Evolutionary conservation across 441 rosid genomes (phyloP).

Genomic region (Brassica hybrid): DNA sequence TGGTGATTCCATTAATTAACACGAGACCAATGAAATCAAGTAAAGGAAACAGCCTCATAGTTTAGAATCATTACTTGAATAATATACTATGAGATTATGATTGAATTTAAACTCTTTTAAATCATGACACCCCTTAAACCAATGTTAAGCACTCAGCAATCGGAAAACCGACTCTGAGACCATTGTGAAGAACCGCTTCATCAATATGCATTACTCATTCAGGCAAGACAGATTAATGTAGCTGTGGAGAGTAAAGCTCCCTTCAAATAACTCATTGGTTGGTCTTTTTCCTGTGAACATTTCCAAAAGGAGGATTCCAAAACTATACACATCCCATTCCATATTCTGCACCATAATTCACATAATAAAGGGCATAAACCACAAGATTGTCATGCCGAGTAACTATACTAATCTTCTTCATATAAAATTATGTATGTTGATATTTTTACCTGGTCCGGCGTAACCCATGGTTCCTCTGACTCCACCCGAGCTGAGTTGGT

Average conservation of each 20-base stretch:
- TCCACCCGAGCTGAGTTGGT: conserved; percentile 20
- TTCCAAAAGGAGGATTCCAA: neutral
- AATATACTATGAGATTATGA: too few relatives aligned
- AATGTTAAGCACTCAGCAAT: conserved; percentile 20
- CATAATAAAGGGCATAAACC: neutral
- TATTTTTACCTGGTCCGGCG: conserved; percentile 30
- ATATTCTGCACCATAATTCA: conserved; percentile 33
- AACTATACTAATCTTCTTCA: neutral
- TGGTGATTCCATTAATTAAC: too few relatives aligned
- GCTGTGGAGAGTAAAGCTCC: conserved; percentile 12
- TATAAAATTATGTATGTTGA: neutral
- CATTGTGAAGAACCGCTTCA: neutral
- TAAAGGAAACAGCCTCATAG: too few relatives aligned
- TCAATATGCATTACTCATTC: conserved; percentile 19
- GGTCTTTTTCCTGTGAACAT: conserved; percentile 39
- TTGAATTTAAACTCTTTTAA: too few relatives aligned
- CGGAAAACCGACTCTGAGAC: conserved; percentile 6
- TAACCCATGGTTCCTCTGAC: conserved; percentile 39
- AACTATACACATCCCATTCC: conserved; percentile 43
- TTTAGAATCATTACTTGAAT: too few relatives aligned
- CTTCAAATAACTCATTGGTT: conserved; percentile 30
- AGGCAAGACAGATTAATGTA: conserved; percentile 15
- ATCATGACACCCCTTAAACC: neutral
- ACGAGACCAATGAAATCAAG: too few relatives aligned
- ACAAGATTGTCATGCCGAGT: neutral